Evolutionary conservation across 345 rosid species (phyloP).

Genomic region (Pistacia integerrima): DNA sequence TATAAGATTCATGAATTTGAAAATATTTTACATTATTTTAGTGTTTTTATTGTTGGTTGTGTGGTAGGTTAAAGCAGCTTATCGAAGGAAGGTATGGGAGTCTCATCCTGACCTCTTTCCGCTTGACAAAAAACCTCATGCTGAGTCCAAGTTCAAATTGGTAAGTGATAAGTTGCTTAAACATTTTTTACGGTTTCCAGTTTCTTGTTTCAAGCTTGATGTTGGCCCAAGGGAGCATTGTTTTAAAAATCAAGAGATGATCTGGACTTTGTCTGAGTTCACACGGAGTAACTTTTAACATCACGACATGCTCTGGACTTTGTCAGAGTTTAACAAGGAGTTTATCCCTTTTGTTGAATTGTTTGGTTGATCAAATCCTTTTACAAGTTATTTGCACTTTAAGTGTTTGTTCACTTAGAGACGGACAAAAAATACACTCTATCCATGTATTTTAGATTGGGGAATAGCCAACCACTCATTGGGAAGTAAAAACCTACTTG

Average conservation of each 20-base stretch:
- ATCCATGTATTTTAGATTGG: not conserved
- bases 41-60: not conserved
- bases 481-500: not conserved
- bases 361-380: no score
- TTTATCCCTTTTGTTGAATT: no score
- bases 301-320: no score
- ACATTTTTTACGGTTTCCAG: not conserved
- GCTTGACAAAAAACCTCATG: conserved; percentile 53
- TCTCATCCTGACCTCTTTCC: conserved; percentile 92
- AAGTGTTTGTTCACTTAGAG: not conserved
- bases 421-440: no score
- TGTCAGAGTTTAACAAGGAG: no score
- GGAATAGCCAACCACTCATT: not conserved
- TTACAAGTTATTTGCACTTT: not conserved
- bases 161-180: conserved; percentile 24
- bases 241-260: not conserved
- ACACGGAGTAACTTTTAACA: no score
- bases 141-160: conserved; percentile 81
- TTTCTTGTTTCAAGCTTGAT: not conserved
- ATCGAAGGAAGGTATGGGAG: conserved; percentile 81
- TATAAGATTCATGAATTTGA: not conserved
- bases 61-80: conserved; percentile 78
- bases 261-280: not conserved
- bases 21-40: not conserved
- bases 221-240: not conserved